Evolutionary conservation across 306 rosid genomes (phyloP), one percentile per base, ranked within the genome.

Genomic region (Citrullus amarus): DNA sequence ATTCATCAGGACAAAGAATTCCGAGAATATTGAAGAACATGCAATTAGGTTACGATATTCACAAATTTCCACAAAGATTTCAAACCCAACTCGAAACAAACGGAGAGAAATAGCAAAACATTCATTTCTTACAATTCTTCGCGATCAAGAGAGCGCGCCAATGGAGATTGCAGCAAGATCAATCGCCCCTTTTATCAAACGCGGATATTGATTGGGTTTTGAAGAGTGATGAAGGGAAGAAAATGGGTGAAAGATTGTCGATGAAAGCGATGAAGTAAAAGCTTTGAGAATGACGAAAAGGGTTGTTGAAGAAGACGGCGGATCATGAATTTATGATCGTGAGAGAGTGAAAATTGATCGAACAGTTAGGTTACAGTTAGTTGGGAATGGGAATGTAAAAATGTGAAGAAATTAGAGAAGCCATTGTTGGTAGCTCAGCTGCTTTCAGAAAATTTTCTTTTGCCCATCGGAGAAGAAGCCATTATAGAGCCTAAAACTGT

Each of bases 111-210:
- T 48, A 46, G 18, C 4, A 14, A 39, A 57, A 79, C 15, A 78
- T 67, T 61, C 55, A 32, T 61, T 22, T 56, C 82, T 83, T 43
- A 88, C 94, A 88, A 76, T 79, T 56, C 79, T 6, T 56, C 9
- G 61, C 50, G 18, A 55, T 16, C 20, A 79, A 67, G 62, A 57
- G 62, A 18, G 75, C 53, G 78, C 80, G 62, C 77, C 80, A 88
- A 86, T 87, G 89, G 38, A 83, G 81, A 80, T 38, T 3, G 44
- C 72, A 65, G 17, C 48, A 82, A 77, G 67, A 69, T 55, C 30
- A 65, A 65, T 32, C 13, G 6, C 8, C 30, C 50, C 15, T 66
- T 66, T 5, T 18, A 22, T 4, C 17, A 62, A 62, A 61, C 22
- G 28, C 28, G 0, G 39, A 48, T 51, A 28, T 68, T 34, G 65